phyloP scores from a whole-genome alignment of 192 early-diverging fungal species.

The Funneliformis geosporum region DNA sequence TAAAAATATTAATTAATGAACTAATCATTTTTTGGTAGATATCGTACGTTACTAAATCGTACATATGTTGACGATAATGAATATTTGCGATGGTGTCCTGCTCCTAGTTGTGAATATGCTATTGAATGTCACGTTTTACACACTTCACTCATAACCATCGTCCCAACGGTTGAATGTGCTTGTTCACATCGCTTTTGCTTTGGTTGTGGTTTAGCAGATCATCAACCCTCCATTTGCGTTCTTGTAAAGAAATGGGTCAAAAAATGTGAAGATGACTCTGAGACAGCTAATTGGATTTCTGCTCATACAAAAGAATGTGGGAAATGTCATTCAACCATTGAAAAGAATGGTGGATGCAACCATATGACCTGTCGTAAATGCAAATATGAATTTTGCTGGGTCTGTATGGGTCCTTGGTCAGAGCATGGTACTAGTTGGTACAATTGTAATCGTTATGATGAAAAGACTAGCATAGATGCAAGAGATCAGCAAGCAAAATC shows the following conservation, averaged over 20 bases:
- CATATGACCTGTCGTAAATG: conserved; percentile 99
- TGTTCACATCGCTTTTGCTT: conserved; percentile 89
- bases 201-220: conserved; percentile 79
- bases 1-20: background rate
- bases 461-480: conserved; percentile 83
- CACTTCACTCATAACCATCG: conserved; percentile 64
- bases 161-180: conserved; percentile 86
- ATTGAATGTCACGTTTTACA: conserved; percentile 84
- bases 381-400: conserved; percentile 99
- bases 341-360: conserved; percentile 99
- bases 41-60: conserved; percentile 74
- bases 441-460: conserved; percentile 96
- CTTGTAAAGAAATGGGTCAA: conserved; percentile 87
- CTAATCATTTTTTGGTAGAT: conserved; percentile 51
- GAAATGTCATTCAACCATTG: conserved; percentile 93
- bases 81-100: conserved; percentile 89
- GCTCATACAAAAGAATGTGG: conserved; percentile 94
- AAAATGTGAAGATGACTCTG: conserved; percentile 97
- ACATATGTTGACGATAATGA: conserved; percentile 91
- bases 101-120: conserved; percentile 92
- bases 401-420: conserved; percentile 96
- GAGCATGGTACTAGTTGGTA: conserved; percentile 97
- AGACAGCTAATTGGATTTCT: conserved; percentile 97
- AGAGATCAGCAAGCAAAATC: conserved; percentile 88
- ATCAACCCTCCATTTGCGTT: conserved; percentile 88